These are phyloP conservation scores for Xerocomus nothofagi DNA, from an alignment of 1,284 basidiomycete genomes.

Conservation along the genomic window DNA sequence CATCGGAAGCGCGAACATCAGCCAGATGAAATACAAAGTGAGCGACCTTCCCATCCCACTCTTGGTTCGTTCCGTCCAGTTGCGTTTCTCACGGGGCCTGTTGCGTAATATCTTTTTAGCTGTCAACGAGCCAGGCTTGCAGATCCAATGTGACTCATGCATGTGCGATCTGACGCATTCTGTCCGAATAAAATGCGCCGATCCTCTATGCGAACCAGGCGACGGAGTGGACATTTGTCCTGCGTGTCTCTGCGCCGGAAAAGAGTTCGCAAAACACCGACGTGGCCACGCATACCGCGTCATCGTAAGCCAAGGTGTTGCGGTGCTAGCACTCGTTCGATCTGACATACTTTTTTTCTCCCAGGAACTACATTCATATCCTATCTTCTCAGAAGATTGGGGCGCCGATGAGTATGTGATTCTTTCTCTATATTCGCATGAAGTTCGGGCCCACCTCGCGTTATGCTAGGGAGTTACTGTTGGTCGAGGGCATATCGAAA, in stretches of 20 bases:
- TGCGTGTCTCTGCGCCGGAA: constrained; percentile 88
- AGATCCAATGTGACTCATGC: constrained; percentile 77
- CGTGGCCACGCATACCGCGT: constrained; percentile 91
- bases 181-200: constrained; percentile 90
- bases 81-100: constrained; percentile 37
- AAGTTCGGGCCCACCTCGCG: not conserved
- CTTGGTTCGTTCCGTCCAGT: constrained; percentile 20
- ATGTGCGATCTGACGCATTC: constrained; percentile 80
- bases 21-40: constrained; percentile 75
- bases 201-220: constrained; percentile 69
- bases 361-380: constrained; percentile 95
- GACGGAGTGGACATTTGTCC: constrained; percentile 89
- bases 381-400: constrained; percentile 95
- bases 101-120: constrained; percentile 50
- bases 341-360: constrained; percentile 3
- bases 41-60: constrained; percentile 32
- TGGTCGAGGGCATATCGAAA: constrained; percentile 87
- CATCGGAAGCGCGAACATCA: constrained; percentile 71
- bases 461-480: constrained; percentile 73
- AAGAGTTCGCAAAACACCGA: constrained; percentile 86
- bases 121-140: constrained; percentile 74
- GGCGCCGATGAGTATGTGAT: constrained; percentile 89
- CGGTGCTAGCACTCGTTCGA: not conserved
- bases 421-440: not conserved
- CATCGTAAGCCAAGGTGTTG: constrained; percentile 57